phyloP scores from a whole-genome alignment of 1,284 basidiomycete genomes.

The Limonomyces culmigenus region DNA sequence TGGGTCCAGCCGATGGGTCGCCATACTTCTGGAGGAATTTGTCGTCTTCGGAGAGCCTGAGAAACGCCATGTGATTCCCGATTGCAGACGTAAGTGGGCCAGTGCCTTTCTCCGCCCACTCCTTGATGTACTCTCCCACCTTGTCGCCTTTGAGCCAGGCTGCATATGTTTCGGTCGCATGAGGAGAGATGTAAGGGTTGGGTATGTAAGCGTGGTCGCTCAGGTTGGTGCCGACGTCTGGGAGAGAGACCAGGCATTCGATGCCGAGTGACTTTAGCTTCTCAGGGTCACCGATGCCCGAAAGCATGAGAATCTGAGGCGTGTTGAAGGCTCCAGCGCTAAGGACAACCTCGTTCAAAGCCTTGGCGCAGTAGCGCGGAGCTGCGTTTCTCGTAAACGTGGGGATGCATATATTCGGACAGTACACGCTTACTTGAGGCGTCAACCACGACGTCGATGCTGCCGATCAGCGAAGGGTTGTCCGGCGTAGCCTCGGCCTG shows the following conservation, averaged over 20 bases:
- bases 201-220: constrained; percentile 17
- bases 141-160: constrained; percentile 9
- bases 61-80: constrained; percentile 7
- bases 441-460: too few species aligned
- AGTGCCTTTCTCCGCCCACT: constrained; percentile 14
- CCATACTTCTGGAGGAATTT: constrained; percentile 6
- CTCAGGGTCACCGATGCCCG: constrained; percentile 22
- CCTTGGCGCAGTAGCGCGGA: background rate
- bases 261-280: constrained; percentile 14
- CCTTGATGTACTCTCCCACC: constrained; percentile 7
- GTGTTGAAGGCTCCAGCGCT: constrained; percentile 3
- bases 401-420: background rate
- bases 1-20: constrained; percentile 9
- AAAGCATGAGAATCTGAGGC: background rate
- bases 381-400: background rate
- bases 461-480: too few species aligned
- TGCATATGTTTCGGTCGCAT: constrained; percentile 14
- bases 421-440: background rate
- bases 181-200: constrained; percentile 15
- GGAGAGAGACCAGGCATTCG: constrained; percentile 13
- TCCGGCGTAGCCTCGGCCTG: too few species aligned
- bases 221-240: constrained; percentile 27
- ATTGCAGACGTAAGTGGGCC: constrained; percentile 8
- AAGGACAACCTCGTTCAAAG: constrained; percentile 3
- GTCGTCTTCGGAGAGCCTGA: constrained; percentile 6